A percentile compares a stretch with the other conserved stretches of the same genome.
Conservation (phyloP, 1,139 yeast species). For the Insectozyma bohioensis region DNA sequence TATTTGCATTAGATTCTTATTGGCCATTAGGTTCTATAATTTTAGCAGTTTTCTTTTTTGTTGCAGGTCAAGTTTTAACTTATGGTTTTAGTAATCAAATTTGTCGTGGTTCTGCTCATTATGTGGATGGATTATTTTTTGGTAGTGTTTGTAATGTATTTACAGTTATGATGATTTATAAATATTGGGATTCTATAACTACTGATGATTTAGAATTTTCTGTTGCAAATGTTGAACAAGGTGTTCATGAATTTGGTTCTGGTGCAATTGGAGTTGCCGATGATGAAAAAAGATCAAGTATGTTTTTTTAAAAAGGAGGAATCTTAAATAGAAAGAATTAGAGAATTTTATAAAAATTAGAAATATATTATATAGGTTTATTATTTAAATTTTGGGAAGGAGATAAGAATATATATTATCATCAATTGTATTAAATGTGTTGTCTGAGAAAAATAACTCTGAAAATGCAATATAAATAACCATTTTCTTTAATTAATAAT, state of each 20-base stretch:
- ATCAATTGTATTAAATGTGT: too few species aligned
- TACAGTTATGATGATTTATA: conserved; percentile 90
- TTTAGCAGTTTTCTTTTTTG: conserved; percentile 70
- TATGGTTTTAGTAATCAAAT: conserved; percentile 67
- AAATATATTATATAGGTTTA: too few species aligned
- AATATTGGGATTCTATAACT: conserved; percentile 97
- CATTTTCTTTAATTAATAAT: too few species aligned
- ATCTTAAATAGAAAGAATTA: too few species aligned
- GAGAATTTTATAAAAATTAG: too few species aligned
- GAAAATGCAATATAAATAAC: too few species aligned
- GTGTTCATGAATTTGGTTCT: conserved; percentile 17
- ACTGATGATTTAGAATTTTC: conserved; percentile 92
- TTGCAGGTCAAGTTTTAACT: conserved; percentile 73
- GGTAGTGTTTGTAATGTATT: conserved; percentile 79
- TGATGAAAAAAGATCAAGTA: conserved; percentile 38
- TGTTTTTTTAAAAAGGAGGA: conserved; percentile 24
- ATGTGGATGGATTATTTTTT: conserved; percentile 86
- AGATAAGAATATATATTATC: too few species aligned
- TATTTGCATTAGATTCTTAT: conserved; percentile 65
- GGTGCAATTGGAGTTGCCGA: conserved; percentile 17
- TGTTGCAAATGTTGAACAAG: conserved; percentile 53
- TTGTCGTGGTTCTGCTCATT: conserved; percentile 76
- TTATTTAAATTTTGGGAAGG: too few species aligned
- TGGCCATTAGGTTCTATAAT: conserved; percentile 88
- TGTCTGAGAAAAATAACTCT: too few species aligned